Evolutionary conservation across 192 early-diverging fungal species (phyloP).

Genomic region (Phlyctochytrium arcticum): DNA sequence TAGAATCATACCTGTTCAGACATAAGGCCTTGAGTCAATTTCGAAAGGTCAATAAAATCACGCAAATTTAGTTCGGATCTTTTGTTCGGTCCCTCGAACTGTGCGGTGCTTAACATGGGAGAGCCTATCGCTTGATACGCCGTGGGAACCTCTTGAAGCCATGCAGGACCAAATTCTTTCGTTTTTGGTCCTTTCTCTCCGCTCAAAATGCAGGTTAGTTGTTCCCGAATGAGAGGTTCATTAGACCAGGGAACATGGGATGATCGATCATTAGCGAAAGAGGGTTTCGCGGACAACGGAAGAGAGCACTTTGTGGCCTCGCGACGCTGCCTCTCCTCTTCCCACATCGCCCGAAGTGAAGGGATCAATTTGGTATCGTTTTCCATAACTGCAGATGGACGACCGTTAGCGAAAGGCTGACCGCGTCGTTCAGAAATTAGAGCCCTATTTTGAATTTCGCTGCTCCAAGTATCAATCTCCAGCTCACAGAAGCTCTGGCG

Average conservation of each 20-base stretch:
- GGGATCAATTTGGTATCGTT: conserved; percentile 53
- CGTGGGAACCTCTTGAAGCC: no score
- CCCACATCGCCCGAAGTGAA: conserved; percentile 59
- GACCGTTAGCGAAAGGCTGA: conserved; percentile 25
- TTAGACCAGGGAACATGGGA: conserved; percentile 7
- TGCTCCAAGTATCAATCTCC: conserved; percentile 64
- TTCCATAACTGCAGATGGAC: not conserved
- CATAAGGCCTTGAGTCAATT: no score
- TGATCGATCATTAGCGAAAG: conserved; percentile 16
- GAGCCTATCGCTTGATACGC: no score
- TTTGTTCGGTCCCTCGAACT: no score
- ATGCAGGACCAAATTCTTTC: no score
- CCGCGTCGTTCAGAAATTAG: conserved; percentile 31
- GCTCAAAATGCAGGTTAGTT: no score
- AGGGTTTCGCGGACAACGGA: no score
- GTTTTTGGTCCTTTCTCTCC: no score
- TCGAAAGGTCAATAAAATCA: no score
- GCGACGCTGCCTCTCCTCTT: conserved; percentile 17
- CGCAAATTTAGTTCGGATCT: no score
- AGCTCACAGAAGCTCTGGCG: conserved; percentile 67
- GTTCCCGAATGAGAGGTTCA: not conserved
- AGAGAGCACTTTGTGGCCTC: not conserved
- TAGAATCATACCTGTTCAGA: no score
- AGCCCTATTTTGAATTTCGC: conserved; percentile 60
- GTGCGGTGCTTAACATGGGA: no score